These are phyloP conservation scores for Puccinia novopanici DNA, from an alignment of 1,284 basidiomycete species.

Conservation along the genomic window DNA sequence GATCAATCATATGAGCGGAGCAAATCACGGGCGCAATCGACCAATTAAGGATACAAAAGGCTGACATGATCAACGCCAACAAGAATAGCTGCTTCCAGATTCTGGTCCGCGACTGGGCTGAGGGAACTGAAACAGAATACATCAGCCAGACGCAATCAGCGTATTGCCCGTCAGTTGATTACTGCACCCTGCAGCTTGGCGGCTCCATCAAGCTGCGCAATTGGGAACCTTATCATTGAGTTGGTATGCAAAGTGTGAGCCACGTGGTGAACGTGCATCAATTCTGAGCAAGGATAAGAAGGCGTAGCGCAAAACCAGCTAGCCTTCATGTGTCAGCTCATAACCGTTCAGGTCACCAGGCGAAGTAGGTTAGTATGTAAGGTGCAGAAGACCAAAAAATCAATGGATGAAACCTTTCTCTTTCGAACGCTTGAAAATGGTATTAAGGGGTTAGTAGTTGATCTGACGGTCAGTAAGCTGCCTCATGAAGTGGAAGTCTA, in stretches of 20 bases:
- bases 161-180: constrained; percentile 12
- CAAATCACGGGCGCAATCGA: constrained; percentile 33
- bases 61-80: constrained; percentile 33
- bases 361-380: constrained; percentile 37
- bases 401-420: constrained; percentile 30
- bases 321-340: constrained; percentile 5
- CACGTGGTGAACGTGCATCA: neutral
- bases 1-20: constrained; percentile 18
- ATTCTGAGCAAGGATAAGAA: constrained; percentile 20
- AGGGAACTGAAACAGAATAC: constrained; percentile 20
- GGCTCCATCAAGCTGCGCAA: neutral
- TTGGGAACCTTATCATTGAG: neutral
- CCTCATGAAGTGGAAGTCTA: constrained; percentile 24
- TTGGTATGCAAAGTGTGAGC: constrained; percentile 10
- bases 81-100: constrained; percentile 10
- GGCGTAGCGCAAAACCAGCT: constrained; percentile 10
- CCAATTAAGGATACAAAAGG: constrained; percentile 39
- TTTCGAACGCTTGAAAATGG: constrained; percentile 27
- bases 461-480: constrained; percentile 22
- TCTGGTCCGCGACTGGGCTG: constrained; percentile 26
- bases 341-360: neutral
- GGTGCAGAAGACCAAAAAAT: constrained; percentile 1
- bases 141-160: constrained; percentile 9
- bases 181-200: neutral
- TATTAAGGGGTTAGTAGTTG: constrained; percentile 18